Evolutionary conservation across 805 yeast genomes (phyloP).

Genomic region (Maudiozyma bulderi): DNA sequence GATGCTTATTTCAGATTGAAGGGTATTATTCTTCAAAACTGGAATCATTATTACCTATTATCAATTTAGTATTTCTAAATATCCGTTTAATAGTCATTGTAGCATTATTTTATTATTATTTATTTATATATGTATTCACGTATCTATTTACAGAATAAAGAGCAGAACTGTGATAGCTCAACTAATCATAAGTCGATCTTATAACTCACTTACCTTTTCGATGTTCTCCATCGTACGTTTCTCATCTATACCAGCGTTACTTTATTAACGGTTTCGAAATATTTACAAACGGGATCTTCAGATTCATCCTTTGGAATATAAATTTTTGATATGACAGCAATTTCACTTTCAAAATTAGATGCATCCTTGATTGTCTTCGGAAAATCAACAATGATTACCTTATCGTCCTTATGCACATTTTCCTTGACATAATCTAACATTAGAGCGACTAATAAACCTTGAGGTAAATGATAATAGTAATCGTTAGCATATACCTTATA

Average conservation of each 20-base stretch:
- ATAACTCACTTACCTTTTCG: too few species aligned
- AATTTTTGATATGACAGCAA: slow-evolving; percentile 39
- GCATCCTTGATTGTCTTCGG: slow-evolving; percentile 60
- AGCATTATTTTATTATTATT: too few species aligned
- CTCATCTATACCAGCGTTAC: slow-evolving; percentile 12
- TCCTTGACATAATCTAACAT: slow-evolving; percentile 25
- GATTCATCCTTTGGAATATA: slow-evolving; percentile 14
- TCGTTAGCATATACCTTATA: slow-evolving; percentile 20
- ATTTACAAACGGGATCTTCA: slow-evolving; percentile 44
- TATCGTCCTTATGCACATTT: slow-evolving; percentile 29
- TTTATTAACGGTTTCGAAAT: slow-evolving; percentile 60
- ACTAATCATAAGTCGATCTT: too few species aligned
- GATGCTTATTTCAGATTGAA: too few species aligned
- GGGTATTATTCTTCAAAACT: too few species aligned
- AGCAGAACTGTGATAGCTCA: too few species aligned
- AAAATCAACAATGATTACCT: slow-evolving; percentile 45
- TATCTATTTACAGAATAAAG: too few species aligned
- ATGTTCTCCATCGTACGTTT: not conserved
- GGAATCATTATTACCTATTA: too few species aligned
- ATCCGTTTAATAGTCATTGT: too few species aligned
- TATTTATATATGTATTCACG: too few species aligned
- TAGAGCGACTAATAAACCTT: slow-evolving; percentile 29
- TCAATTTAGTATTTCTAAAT: too few species aligned
- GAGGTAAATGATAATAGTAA: slow-evolving; percentile 25
- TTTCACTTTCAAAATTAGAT: slow-evolving; percentile 62